phyloP scores from a whole-genome alignment of 2,329 filamentous ascomycete species.

The Colletotrichum theobromicola region DNA sequence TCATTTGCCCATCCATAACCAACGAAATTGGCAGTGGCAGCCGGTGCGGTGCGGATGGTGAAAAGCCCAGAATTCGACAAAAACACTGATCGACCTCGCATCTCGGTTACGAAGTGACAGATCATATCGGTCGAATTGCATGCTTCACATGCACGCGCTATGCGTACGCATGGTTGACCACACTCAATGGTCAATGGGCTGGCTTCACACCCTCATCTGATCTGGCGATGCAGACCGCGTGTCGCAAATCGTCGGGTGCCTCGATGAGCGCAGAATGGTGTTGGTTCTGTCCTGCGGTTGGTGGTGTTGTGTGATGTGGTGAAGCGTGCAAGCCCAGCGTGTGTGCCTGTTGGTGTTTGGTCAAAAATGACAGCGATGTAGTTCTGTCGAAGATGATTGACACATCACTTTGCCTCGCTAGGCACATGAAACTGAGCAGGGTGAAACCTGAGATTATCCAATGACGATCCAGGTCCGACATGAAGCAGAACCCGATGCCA shows the following conservation, averaged over 20 bases:
- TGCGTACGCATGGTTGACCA: background rate
- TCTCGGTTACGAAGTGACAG: constrained; percentile 8
- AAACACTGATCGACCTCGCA: constrained; percentile 10
- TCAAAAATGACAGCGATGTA: constrained; percentile 5
- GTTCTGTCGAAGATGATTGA: background rate
- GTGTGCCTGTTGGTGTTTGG: background rate
- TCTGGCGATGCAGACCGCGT: background rate
- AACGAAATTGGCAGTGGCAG: background rate
- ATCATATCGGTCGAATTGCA: constrained; percentile 5
- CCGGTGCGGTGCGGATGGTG: background rate
- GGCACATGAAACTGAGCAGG: constrained; percentile 5
- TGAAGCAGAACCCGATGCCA: background rate
- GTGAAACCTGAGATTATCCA: constrained; percentile 1
- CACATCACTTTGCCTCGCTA: background rate
- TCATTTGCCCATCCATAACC: background rate
- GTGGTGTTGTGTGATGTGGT: background rate
- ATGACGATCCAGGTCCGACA: background rate
- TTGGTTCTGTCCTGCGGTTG: background rate
- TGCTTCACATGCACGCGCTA: background rate
- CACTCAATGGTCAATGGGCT: background rate
- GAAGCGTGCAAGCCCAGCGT: background rate
- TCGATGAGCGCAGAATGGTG: background rate
- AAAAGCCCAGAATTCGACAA: background rate
- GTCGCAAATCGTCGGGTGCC: background rate
- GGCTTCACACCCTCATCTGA: background rate